Evolutionary conservation across 108 stramenopile species (phyloP), one percentile per base, ranked within the genome.

Genomic region (Stephanodiscus triporus): DNA sequence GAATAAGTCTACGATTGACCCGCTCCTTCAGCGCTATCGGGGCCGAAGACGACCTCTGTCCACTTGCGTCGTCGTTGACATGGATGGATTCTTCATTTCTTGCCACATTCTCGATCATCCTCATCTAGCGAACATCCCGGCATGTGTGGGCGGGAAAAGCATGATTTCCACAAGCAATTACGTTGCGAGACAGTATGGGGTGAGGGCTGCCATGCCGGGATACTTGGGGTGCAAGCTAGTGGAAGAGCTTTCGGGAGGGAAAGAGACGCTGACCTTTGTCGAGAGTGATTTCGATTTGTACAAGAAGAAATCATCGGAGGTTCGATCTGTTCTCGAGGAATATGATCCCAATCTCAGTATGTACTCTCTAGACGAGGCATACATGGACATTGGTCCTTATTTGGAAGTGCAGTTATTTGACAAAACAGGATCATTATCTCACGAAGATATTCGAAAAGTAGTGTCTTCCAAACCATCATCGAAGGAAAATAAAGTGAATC

Each of bases 151-250:
- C 0, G 81, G 82, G 19, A 24, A 42, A 0, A 30, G 36, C 30
- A 97, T 99, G 96, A 95, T 99, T 40, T 71, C 76, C 17, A 99
- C 99, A 3, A 81, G 93, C 55, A 98, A 98, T 78, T 99, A 99
- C 68, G 77, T 72, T 9, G 99, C 99, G 2, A 56, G 99, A 13
- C 75, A 85, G 42, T 98, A 89, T 71, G 97, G 97, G 27, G 99
- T 99, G 20, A 86, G 99, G 2, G 87, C 90, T n/a, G 99, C 98
- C 17, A 98, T 99, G 99, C 97, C 98, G 0, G 97, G 97, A 17
- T 98, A 95, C 66, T 94, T 99, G 42, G 99, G 91, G 4, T 84
- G 91, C 68, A 87, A 88, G 63, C 73, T 96, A 11, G 94, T 95
- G 6, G 49, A 81, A 16, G 91, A 92, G 63, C 54, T 95, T n/a